Percentiles rank a stretch among this genome's conserved stretches.
phyloP scores from a whole-genome alignment of 768 basidiomycete genomes.

The Hericium alpestre region DNA sequence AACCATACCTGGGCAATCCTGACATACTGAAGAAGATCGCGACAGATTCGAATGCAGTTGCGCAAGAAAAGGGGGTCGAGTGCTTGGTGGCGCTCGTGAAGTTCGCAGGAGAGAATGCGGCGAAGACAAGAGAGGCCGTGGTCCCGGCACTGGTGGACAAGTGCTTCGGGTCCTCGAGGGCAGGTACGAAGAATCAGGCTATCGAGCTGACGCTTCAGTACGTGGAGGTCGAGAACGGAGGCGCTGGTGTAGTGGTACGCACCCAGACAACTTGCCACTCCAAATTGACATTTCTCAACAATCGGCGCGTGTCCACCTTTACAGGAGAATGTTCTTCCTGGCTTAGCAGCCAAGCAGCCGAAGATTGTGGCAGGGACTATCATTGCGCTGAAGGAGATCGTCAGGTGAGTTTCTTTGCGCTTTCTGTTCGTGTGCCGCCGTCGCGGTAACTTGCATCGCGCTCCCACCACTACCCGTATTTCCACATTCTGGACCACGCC shows the following conservation, averaged over 20 bases:
- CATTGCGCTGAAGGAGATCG: constrained; percentile 67
- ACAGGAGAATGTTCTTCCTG: constrained; percentile 61
- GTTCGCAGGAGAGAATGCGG: constrained; percentile 82
- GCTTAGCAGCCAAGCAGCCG: constrained; percentile 86
- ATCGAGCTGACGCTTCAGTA: constrained; percentile 81
- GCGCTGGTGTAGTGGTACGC: constrained; percentile 81
- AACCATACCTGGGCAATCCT: constrained; percentile 70
- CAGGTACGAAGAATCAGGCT: constrained; percentile 82
- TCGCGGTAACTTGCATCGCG: no score
- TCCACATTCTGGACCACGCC: no score
- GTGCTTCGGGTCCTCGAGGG: constrained; percentile 82
- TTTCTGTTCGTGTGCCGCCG: no score
- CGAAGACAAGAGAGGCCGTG: constrained; percentile 69
- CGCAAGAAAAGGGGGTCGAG: constrained; percentile 96
- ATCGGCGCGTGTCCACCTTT: background rate
- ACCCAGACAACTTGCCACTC: constrained; percentile 5
- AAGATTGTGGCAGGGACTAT: constrained; percentile 82
- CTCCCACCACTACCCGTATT: no score
- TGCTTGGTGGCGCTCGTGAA: constrained; percentile 78
- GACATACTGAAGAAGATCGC: constrained; percentile 79
- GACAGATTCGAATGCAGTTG: constrained; percentile 88
- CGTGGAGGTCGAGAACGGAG: constrained; percentile 87
- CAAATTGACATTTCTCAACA: background rate
- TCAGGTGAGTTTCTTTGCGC: constrained; percentile 45
- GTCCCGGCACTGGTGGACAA: constrained; percentile 94